Evolutionary conservation across 1,139 yeast genomes (phyloP).

Genomic region (Kazachstania sp.): DNA sequence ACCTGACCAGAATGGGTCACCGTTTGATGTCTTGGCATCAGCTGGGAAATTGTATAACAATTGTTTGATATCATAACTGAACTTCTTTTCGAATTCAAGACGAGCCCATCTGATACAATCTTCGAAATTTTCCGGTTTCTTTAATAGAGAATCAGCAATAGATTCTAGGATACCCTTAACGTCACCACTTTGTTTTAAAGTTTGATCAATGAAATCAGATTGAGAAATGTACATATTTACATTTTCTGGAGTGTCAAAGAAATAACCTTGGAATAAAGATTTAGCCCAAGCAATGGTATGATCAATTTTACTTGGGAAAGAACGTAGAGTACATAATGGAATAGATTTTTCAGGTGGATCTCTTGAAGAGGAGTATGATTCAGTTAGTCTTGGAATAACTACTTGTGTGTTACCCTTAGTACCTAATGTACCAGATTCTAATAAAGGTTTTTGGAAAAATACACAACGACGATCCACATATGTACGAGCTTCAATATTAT

Average conservation of each 20-base stretch:
- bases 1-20: constrained; percentile 97
- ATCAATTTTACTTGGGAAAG: constrained; percentile 96
- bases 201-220: constrained; percentile 85
- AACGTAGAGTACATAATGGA: constrained; percentile 92
- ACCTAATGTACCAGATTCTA: constrained; percentile 96
- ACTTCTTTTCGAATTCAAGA: constrained; percentile 75
- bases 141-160: constrained; percentile 59
- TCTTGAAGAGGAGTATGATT: constrained; percentile 89
- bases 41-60: constrained; percentile 86
- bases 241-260: constrained; percentile 82
- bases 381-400: constrained; percentile 84
- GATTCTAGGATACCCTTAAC: constrained; percentile 79
- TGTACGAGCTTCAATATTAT: constrained; percentile 95
- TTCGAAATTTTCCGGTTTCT: constrained; percentile 83
- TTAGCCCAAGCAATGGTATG: constrained; percentile 99
- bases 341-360: constrained; percentile 98
- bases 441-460: constrained; percentile 78
- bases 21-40: constrained; percentile 83
- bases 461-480: constrained; percentile 97
- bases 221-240: constrained; percentile 86
- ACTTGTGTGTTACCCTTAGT: constrained; percentile 98
- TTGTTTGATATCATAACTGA: constrained; percentile 78
- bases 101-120: constrained; percentile 97
- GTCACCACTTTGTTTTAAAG: constrained; percentile 86
- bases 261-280: constrained; percentile 87